Conservation (phyloP, 2,329 filamentous ascomycete species). For the Cladosporium colombiae region DNA sequence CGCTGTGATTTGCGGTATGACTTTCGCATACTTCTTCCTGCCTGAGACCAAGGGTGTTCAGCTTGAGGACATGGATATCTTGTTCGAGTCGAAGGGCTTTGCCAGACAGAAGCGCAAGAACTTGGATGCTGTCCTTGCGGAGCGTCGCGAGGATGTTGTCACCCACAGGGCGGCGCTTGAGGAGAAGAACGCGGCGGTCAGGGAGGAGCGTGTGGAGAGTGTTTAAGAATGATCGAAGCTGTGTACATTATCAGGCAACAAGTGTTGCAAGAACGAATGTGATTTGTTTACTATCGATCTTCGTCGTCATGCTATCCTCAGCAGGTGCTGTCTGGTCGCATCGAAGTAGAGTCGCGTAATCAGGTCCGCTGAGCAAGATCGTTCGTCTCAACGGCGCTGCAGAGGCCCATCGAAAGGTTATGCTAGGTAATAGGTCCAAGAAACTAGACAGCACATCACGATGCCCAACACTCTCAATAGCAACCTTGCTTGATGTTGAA, state of each 20-base stretch:
- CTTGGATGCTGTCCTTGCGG: slow-evolving; percentile 4
- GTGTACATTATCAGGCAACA: neutral
- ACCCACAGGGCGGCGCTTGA: neutral
- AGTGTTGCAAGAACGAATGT: neutral
- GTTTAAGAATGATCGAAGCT: neutral
- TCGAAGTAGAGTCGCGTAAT: neutral
- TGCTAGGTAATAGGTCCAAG: neutral
- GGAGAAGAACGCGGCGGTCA: slow-evolving; percentile 5
- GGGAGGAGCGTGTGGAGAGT: slow-evolving; percentile 4
- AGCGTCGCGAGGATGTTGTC: slow-evolving; percentile 9
- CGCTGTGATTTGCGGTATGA: slow-evolving; percentile 29
- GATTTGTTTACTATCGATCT: neutral
- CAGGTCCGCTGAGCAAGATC: neutral
- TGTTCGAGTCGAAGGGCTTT: slow-evolving; percentile 9
- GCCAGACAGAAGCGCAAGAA: slow-evolving; percentile 16
- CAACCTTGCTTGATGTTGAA: neutral
- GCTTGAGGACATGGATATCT: slow-evolving; percentile 15
- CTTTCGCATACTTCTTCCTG: slow-evolving; percentile 60
- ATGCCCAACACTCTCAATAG: neutral
- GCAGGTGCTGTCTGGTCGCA: neutral
- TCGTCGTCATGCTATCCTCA: neutral
- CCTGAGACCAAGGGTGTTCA: slow-evolving; percentile 67
- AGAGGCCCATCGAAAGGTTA: neutral
- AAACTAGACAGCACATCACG: neutral
- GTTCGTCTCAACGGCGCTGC: neutral